phyloP scores from a whole-genome alignment of 176 grass and related monocot genomes.

The Musa troglodytarum region DNA sequence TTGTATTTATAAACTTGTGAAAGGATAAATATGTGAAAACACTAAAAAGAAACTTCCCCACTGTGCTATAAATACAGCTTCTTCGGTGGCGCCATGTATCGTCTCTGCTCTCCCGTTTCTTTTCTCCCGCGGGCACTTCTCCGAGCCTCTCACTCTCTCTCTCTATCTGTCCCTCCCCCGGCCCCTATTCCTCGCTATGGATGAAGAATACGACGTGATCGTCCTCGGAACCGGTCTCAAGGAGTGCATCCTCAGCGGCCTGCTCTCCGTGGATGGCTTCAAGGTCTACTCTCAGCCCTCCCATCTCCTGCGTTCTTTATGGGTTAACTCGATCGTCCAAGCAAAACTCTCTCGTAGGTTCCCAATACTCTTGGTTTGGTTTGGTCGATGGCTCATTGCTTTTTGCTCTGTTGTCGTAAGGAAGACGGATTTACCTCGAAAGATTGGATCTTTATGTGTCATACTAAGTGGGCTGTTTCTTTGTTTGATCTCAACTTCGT shows the following conservation, averaged over 20 bases:
- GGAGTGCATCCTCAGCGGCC: slow-evolving; percentile 53
- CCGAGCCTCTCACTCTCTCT: too few species aligned
- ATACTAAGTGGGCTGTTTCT: not conserved
- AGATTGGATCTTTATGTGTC: not conserved
- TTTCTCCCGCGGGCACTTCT: not conserved
- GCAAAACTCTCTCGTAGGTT: too few species aligned
- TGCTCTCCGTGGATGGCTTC: slow-evolving; percentile 49
- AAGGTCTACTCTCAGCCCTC: slow-evolving; percentile 22
- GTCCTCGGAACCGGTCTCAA: slow-evolving; percentile 41
- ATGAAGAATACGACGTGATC: slow-evolving; percentile 28
- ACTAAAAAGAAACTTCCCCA: not conserved
- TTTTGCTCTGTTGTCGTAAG: not conserved
- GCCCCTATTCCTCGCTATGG: slow-evolving; percentile 3
- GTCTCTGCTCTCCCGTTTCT: not conserved
- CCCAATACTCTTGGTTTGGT: not conserved
- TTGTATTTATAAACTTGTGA: too few species aligned
- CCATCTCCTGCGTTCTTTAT: not conserved
- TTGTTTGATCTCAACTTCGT: not conserved
- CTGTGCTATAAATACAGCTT: not conserved
- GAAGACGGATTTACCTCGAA: not conserved
- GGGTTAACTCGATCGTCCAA: not conserved
- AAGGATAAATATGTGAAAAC: not conserved
- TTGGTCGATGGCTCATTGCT: not conserved
- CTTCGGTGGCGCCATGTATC: not conserved
- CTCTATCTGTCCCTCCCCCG: not conserved